A percentile compares a stretch with the other conserved stretches of the same genome.
These are phyloP conservation scores for Gardenia jasminoides DNA, from an alignment of 257 asterid species.

Conservation along the genomic window DNA sequence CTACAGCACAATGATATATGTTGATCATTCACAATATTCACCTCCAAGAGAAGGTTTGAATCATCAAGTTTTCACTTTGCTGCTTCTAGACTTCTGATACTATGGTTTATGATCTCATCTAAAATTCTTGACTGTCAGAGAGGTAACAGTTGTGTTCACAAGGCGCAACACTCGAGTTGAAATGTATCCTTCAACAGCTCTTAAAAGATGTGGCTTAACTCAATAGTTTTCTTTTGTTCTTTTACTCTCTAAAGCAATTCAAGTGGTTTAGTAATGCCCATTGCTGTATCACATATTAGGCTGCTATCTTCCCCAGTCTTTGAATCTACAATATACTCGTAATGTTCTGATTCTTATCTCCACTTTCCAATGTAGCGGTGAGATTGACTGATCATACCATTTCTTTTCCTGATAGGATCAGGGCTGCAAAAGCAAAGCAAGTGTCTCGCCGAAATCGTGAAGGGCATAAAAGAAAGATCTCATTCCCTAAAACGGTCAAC, in stretches of 20 bases:
- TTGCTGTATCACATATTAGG: not conserved
- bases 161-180: not conserved
- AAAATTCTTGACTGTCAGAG: not conserved
- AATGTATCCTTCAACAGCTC: not conserved
- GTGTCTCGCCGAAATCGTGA: conserved; percentile 28
- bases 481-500: conserved; percentile 38
- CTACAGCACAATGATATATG: not conserved
- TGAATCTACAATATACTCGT: not conserved
- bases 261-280: not conserved
- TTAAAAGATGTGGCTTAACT: not conserved
- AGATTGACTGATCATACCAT: conserved; percentile 1
- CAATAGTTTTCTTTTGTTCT: not conserved
- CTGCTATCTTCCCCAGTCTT: not conserved
- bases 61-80: not conserved
- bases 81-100: not conserved
- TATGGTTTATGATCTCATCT: not conserved
- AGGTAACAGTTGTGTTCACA: not conserved
- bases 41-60: not conserved
- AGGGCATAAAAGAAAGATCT: conserved; percentile 48
- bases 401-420: conserved; percentile 18
- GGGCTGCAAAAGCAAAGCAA: conserved; percentile 30
- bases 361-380: not conserved
- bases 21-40: not conserved
- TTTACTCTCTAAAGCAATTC: not conserved
- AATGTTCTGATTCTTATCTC: not conserved